These are phyloP conservation scores for Penicillium atrosanguineum DNA, from an alignment of 495 filamentous ascomycete species.

Conservation along the genomic window DNA sequence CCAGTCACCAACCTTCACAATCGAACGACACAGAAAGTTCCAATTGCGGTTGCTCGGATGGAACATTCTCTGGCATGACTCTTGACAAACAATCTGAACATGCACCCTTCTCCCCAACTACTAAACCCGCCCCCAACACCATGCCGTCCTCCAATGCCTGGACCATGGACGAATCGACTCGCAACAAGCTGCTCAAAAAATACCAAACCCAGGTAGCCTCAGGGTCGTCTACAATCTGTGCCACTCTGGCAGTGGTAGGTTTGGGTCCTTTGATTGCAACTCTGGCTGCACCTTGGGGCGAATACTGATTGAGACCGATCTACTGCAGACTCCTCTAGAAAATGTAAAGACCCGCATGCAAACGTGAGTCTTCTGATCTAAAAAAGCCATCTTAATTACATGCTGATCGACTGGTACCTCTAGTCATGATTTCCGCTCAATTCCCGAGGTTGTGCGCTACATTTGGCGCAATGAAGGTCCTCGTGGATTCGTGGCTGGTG, in stretches of 20 bases:
- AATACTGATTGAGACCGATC: background rate
- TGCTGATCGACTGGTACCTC: background rate
- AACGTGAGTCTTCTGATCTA: slow-evolving; percentile 34
- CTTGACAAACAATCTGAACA: slow-evolving; percentile 44
- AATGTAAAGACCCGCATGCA: slow-evolving; percentile 53
- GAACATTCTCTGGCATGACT: slow-evolving; percentile 42
- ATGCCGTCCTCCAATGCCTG: slow-evolving; percentile 37
- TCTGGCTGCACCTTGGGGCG: background rate
- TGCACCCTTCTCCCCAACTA: slow-evolving; percentile 35
- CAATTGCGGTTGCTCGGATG: slow-evolving; percentile 24
- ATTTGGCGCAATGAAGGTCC: slow-evolving; percentile 47
- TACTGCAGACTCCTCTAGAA: slow-evolving; percentile 44
- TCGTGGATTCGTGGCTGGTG: slow-evolving; percentile 49
- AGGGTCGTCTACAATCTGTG: slow-evolving; percentile 41
- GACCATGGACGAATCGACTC: slow-evolving; percentile 40
- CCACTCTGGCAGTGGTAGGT: slow-evolving; percentile 47
- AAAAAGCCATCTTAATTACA: background rate
- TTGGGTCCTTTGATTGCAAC: background rate
- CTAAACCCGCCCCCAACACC: slow-evolving; percentile 27
- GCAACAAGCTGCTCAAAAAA: slow-evolving; percentile 42
- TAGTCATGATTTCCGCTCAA: slow-evolving; percentile 45
- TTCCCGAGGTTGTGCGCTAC: slow-evolving; percentile 42
- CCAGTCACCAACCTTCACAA: slow-evolving; percentile 8
- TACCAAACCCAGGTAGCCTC: slow-evolving; percentile 50
- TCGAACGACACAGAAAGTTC: slow-evolving; percentile 10